Evolutionary conservation across 768 basidiomycete genomes (phyloP).

Genomic region (Serendipita sp.): DNA sequence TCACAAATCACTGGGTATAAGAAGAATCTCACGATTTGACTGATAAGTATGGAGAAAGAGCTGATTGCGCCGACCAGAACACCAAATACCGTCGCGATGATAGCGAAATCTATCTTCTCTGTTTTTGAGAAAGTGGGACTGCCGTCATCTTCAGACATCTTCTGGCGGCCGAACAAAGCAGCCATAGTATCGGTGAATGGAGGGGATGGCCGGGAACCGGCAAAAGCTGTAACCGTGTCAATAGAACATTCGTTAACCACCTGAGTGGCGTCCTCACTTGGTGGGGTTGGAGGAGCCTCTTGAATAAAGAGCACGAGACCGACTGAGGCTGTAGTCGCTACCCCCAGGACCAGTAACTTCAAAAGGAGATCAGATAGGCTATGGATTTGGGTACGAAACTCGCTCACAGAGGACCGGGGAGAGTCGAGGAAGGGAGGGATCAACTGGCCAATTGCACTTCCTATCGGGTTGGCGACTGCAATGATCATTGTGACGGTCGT

Average conservation of each 20-base stretch:
- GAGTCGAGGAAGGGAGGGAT: constrained; percentile 38
- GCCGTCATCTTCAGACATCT: constrained; percentile 14
- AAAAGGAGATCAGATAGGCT: neutral
- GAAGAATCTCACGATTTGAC: neutral
- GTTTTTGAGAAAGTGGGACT: constrained; percentile 42
- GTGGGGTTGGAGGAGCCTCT: constrained; percentile 54
- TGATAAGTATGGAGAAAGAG: neutral
- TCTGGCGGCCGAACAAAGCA: neutral
- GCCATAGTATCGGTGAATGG: constrained; percentile 12
- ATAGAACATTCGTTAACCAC: neutral
- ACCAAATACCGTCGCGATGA: constrained; percentile 45
- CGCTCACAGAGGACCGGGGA: neutral
- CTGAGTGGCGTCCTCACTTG: constrained; percentile 22
- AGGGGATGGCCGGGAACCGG: constrained; percentile 13
- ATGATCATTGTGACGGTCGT: constrained; percentile 60
- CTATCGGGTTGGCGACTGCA: constrained; percentile 18
- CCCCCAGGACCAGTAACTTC: constrained; percentile 54
- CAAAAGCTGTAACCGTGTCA: constrained; percentile 9
- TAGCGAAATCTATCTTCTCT: constrained; percentile 55
- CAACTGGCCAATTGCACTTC: constrained; percentile 46
- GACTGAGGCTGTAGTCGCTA: constrained; percentile 45
- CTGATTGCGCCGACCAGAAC: constrained; percentile 33
- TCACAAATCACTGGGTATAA: neutral
- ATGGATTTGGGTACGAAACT: neutral
- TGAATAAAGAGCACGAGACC: constrained; percentile 48